Conservation (phyloP, 495 filamentous ascomycete species). For the Eremomyces bilateralis region DNA sequence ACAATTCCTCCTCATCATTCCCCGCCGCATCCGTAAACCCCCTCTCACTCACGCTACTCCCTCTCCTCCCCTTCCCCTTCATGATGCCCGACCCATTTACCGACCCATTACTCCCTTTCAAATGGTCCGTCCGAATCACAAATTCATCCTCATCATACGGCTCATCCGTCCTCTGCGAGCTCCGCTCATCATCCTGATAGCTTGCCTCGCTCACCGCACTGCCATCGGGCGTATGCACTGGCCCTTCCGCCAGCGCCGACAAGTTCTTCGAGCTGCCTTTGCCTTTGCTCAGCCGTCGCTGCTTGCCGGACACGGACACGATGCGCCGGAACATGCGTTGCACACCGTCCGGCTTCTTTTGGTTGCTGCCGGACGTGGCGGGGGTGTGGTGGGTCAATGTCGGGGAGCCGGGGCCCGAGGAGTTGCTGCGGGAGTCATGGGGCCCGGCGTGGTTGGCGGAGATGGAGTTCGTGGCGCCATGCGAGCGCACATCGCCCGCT, state of each 20-base stretch:
- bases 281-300: constrained; percentile 1
- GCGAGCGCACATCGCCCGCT: neutral
- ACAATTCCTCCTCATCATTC: constrained; percentile 19
- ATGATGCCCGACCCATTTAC: constrained; percentile 28
- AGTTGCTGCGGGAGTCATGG: too few species aligned
- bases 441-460: too few species aligned
- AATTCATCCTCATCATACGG: constrained; percentile 23
- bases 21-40: constrained; percentile 14
- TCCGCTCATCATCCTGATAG: neutral
- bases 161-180: constrained; percentile 19
- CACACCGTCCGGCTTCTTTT: neutral
- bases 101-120: constrained; percentile 10
- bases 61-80: constrained; percentile 29
- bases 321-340: constrained; percentile 1
- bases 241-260: constrained; percentile 1
- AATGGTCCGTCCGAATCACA: constrained; percentile 25
- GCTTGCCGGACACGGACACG: constrained; percentile 6
- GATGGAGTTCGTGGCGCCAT: neutral
- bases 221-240: constrained; percentile 1
- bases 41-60: constrained; percentile 7
- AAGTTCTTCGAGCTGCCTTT: constrained; percentile 22
- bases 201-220: constrained; percentile 8
- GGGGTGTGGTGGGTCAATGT: neutral
- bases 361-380: neutral
- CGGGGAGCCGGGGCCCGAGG: neutral